Percentiles rank a stretch among this genome's conserved stretches.
phyloP scores from a whole-genome alignment of 1,139 yeast species.

The Zygosaccharomyces sapae region DNA sequence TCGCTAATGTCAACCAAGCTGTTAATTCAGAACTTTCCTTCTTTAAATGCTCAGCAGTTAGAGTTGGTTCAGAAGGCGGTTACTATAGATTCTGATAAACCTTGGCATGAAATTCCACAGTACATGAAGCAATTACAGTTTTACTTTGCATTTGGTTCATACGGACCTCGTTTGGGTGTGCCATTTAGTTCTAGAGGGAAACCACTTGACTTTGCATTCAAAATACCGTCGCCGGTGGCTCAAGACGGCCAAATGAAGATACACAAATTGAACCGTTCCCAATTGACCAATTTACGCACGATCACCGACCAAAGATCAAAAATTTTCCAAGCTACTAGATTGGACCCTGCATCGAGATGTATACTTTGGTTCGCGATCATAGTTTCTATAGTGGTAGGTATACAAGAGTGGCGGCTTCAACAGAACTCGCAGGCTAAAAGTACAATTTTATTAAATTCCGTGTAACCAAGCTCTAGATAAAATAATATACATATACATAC shows the following conservation, averaged over 20 bases:
- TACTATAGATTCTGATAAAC: slow-evolving; percentile 6
- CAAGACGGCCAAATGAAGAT: not conserved
- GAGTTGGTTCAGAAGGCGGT: slow-evolving; percentile 18
- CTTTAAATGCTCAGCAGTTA: slow-evolving; percentile 15
- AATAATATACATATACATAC: slow-evolving; percentile 5
- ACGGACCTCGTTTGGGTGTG: slow-evolving; percentile 29
- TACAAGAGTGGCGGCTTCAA: slow-evolving; percentile 11
- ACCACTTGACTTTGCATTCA: slow-evolving; percentile 14
- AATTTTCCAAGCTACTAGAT: slow-evolving; percentile 4
- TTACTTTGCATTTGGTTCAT: slow-evolving; percentile 28
- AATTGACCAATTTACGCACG: slow-evolving; percentile 10
- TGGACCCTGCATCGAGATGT: slow-evolving; percentile 15
- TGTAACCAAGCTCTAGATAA: slow-evolving; percentile 2
- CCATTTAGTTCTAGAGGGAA: slow-evolving; percentile 9
- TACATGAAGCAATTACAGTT: slow-evolving; percentile 26
- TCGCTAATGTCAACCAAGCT: slow-evolving; percentile 8
- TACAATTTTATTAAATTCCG: not conserved
- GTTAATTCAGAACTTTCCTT: slow-evolving; percentile 15
- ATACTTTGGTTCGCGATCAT: slow-evolving; percentile 14
- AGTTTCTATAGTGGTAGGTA: slow-evolving; percentile 9
- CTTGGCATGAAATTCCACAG: slow-evolving; percentile 24
- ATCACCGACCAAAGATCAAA: slow-evolving; percentile 10
- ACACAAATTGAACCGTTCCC: slow-evolving; percentile 6
- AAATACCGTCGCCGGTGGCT: slow-evolving; percentile 6
- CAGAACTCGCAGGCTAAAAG: not conserved